Base-by-base conservation (phyloP, 768 basidiomycete species). In the Suillus occidentalis region DNA sequence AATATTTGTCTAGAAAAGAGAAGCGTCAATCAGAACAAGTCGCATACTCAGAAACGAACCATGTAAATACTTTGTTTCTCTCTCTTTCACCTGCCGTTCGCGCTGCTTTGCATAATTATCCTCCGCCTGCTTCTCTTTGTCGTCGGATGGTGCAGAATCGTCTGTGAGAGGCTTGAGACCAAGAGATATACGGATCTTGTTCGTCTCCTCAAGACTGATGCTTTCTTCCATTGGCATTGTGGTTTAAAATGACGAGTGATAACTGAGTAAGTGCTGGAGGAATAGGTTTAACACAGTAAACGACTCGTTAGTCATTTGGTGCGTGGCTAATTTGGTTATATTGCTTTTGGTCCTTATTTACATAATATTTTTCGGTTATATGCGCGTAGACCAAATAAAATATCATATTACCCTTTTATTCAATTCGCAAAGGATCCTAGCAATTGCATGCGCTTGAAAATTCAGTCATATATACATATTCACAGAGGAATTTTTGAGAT, bases 161-260 rank as follows among this genome's bases (percentile, higher is more conserved):
- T 95, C 95, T 20, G 89, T 91, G 63, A 99, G 85, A 49, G 97
- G 96, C 75, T 95, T 94, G 65, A 99, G 88, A 68, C 97, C 97
- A 45, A 97, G 85, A 6, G 90, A 91, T 65, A 97, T 87, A 80
- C 97, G 94, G 76, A 97, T 92, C 79, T 92, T 95, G 84, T 96
- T 96, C 43, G 95, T 96, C 82, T 96, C 94, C 73, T 95, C 94
- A 73, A 97, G 85, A 72, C 91, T 92, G 74, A 97, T 91, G 69
- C 91, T 89, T 77, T 92, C 87, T 81, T 94, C 90, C 90, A 92
- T 88, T 20, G 89, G 84, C 83, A 85, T 86, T 65, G 67, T 78
- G 72, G 64, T 16, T 58, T 25, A 25, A 39, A 40, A 40, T 58
- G 39, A 40, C 22, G 37, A 58, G 22, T 14, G 22, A n/a, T 25